Percentiles rank a stretch among this genome's conserved stretches.
Conservation (phyloP, 2,329 filamentous ascomycete genomes). For the Botryotinia convoluta region DNA sequence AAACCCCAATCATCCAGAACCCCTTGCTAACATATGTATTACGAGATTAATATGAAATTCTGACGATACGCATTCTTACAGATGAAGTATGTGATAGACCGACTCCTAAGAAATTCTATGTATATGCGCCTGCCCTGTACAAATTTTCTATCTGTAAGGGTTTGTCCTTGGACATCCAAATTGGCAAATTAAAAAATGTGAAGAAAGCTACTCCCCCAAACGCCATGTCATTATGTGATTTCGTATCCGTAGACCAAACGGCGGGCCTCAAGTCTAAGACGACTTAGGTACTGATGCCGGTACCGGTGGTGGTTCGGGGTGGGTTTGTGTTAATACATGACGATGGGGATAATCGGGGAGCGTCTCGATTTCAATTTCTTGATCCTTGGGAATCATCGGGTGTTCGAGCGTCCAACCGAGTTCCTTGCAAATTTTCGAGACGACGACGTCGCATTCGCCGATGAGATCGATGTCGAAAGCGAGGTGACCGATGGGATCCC, state of each 20-base stretch:
- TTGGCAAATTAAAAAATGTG: background rate
- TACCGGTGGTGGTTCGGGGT: background rate
- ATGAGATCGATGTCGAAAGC: slow-evolving; percentile 95
- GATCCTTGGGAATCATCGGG: slow-evolving; percentile 73
- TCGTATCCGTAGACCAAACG: background rate
- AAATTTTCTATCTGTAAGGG: background rate
- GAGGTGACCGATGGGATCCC: slow-evolving; percentile 80
- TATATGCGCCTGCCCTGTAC: background rate
- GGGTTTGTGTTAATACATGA: slow-evolving; percentile 42
- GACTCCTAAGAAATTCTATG: background rate
- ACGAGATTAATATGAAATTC: background rate
- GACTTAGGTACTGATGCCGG: background rate
- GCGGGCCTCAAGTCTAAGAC: background rate
- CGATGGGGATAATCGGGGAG: slow-evolving; percentile 48
- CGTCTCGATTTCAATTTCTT: slow-evolving; percentile 56
- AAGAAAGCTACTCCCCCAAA: background rate
- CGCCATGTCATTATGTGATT: background rate
- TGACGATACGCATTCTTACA: background rate
- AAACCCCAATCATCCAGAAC: background rate
- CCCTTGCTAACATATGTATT: background rate
- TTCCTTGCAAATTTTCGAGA: slow-evolving; percentile 79
- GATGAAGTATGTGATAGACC: background rate
- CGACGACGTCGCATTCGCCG: slow-evolving; percentile 91
- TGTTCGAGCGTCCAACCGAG: slow-evolving; percentile 79
- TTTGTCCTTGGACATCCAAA: background rate